These are phyloP conservation scores for Candida anglica DNA, from an alignment of 805 yeast genomes.

Conservation along the genomic window DNA sequence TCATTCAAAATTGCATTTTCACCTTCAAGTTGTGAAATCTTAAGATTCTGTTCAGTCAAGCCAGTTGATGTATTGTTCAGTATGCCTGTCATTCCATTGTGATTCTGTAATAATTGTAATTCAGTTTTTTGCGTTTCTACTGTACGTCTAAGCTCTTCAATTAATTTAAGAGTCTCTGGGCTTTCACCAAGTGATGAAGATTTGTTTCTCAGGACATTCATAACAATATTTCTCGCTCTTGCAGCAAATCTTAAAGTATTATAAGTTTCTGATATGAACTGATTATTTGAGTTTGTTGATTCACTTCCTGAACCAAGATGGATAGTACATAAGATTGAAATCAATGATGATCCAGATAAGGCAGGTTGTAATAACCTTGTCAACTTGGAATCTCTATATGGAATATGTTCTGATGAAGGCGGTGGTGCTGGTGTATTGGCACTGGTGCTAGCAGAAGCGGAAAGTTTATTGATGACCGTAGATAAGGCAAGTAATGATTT, in stretches of 20 bases:
- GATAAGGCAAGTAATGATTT: slow-evolving; percentile 87
- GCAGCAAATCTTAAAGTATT: slow-evolving; percentile 91
- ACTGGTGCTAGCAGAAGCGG: slow-evolving; percentile 29
- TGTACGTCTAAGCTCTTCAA: slow-evolving; percentile 54
- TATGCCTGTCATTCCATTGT: slow-evolving; percentile 4
- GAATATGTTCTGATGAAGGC: slow-evolving; percentile 57
- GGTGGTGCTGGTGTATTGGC: slow-evolving; percentile 14
- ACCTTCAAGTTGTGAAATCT: slow-evolving; percentile 37
- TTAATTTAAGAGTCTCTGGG: slow-evolving; percentile 35
- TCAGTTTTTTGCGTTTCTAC: slow-evolving; percentile 61
- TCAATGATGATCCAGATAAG: slow-evolving; percentile 78
- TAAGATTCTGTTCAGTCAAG: slow-evolving; percentile 7
- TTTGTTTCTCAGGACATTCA: slow-evolving; percentile 59
- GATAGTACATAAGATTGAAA: slow-evolving; percentile 83
- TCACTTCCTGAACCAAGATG: slow-evolving; percentile 47
- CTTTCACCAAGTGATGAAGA: slow-evolving; percentile 33
- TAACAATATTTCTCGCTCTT: slow-evolving; percentile 80
- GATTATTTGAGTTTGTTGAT: slow-evolving; percentile 21
- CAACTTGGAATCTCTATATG: slow-evolving; percentile 89
- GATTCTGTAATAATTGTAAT: slow-evolving; percentile 33
- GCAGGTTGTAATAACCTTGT: slow-evolving; percentile 92
- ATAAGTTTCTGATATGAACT: slow-evolving; percentile 68
- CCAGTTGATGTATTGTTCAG: neutral
- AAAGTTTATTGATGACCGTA: slow-evolving; percentile 82
- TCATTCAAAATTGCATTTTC: slow-evolving; percentile 66